Evolutionary conservation across 1,284 basidiomycete species (phyloP).

Genomic region (Cutaneotrichosporon sp.): DNA sequence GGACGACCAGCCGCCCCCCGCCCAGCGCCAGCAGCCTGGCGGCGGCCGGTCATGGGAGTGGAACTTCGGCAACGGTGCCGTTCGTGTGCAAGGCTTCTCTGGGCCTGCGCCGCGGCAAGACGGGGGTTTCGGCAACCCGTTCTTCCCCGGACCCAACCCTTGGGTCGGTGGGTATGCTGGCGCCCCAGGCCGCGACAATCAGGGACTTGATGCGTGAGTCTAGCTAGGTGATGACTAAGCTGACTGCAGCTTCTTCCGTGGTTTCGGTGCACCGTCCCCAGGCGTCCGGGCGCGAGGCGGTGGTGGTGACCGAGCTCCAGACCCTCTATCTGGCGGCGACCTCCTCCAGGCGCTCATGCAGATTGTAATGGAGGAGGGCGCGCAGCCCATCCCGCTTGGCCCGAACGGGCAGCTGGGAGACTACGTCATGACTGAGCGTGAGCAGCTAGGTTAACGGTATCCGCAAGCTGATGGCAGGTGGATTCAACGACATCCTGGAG

Average conservation of each 20-base stretch:
- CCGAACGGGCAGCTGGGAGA: conserved; percentile 43
- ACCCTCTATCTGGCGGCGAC: conserved; percentile 26
- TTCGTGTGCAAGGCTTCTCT: conserved; percentile 12
- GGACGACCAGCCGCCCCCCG: conserved; percentile 3
- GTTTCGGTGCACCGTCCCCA: conserved; percentile 28
- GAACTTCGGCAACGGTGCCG: conserved; percentile 17
- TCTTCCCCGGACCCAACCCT: conserved; percentile 12
- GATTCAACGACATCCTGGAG: conserved; percentile 48
- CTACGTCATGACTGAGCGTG: conserved; percentile 49
- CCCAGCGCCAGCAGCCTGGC: neutral
- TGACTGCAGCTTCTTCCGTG: conserved; percentile 34
- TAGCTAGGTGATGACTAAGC: neutral
- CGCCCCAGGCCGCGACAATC: conserved; percentile 15
- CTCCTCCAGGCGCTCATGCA: conserved; percentile 39
- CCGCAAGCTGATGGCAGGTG: conserved; percentile 31
- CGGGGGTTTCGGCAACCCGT: conserved; percentile 4
- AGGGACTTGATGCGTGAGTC: conserved; percentile 20
- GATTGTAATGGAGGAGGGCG: conserved; percentile 35
- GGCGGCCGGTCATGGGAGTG: conserved; percentile 14
- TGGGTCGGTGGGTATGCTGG: conserved; percentile 17
- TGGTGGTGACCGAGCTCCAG: neutral
- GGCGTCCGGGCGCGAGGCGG: conserved; percentile 2
- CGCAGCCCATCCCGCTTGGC: conserved; percentile 18
- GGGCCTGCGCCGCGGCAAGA: neutral
- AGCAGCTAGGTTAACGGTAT: conserved; percentile 24